Evolutionary conservation across 2,329 filamentous ascomycete species (phyloP), one percentile per base, ranked within the genome.

Genomic region (Pseudonectria buxi): DNA sequence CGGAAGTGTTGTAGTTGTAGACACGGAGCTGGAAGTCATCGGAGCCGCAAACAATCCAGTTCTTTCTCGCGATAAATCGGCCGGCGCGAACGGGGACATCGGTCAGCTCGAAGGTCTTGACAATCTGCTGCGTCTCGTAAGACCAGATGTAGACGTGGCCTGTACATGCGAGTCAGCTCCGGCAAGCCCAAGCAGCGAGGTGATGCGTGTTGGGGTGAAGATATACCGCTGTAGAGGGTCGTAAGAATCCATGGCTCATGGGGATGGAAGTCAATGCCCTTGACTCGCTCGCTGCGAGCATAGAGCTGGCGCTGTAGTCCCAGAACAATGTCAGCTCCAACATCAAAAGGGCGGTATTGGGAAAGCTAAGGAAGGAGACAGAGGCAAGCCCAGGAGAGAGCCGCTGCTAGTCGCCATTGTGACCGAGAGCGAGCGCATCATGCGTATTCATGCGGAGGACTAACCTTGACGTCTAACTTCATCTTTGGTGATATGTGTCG

Each of bases 141-240:
- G 90, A 95, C 89, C 92, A 96, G 61, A 98, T 96, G 71, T 96
- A 94, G 61, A 94, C 92, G 71, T 96, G 90, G 63, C 92, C 87
- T 88, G 43, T 32, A 32, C n/a, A 22, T 9, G 14, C 18, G 14
- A 32, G 34, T 42, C 33, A 51, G 41, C 35, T 28, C 11, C 22
- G n/a, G 26, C 32, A n/a, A 24, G 31, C 32, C 12, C 24, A 15
- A 12, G 24, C 22, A 16, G 30, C n/a, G 7, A 15, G 26, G 26
- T 10, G 25, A 26, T 26, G n/a, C n/a, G n/a, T n/a, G n/a, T 28
- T 32, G 26, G 26, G 12, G 9, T 10, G 14, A 28, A 14, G 18
- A 43, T 73, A 62, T 79, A 88, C 85, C 88, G 71, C 86, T 95
- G 68, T 98, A 98, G 47, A 98, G 72, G 15, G 92, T 96, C 24